Evolutionary conservation across 345 rosid species (phyloP), one percentile per base, ranked within the genome.

Genomic region (Populus davidiana): DNA sequence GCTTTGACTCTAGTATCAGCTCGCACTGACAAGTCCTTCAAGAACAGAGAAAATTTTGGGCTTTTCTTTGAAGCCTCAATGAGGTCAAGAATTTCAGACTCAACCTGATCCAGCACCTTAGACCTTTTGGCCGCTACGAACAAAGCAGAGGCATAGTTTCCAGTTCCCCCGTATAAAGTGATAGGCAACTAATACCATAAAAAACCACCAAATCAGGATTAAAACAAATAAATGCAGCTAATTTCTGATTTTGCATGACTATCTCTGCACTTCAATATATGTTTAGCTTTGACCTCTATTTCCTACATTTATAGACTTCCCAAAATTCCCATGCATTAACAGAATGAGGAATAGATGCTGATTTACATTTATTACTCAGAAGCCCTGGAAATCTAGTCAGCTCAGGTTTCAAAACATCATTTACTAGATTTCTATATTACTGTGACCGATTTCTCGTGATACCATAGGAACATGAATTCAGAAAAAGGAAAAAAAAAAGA

Each of bases 81-180:
- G 82, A 96, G 81, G 75, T 84, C 90, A 71, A 88, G 81, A 77
- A 96, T 81, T 67, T 96, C 98, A 5, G 92, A 23, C 82, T 92
- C 97, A 71, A 96, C 91, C 82, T 86, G 90, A 66, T 96, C 94
- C 83, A 96, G 73, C 38, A 81, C 72, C 79, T 91, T 93, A 27
- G 87, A 75, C 78, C 87, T 91, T 80, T 83, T 94, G 50, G 96
- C 90, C 61, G 92, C 90, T 27, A 90, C 18, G 86, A 85, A 96
- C 44, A 96, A 74, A 78, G 97, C 93, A 16, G 97, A 86, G 52
- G 99, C 97, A 88, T 92, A 96, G 86, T 92, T 96, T 17, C 98
- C 99, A 70, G 90, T 25, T 68, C 91, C 98, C 61, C 97, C 99
- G 73, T 75, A 91, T 75, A 93, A 82, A 67, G 85, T 87, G 10